Percentiles rank a stretch among this genome's conserved stretches.
These are phyloP conservation scores for Saccharomycopsis hybrid DNA, from an alignment of 1,139 yeast species.

Conservation along the genomic window DNA sequence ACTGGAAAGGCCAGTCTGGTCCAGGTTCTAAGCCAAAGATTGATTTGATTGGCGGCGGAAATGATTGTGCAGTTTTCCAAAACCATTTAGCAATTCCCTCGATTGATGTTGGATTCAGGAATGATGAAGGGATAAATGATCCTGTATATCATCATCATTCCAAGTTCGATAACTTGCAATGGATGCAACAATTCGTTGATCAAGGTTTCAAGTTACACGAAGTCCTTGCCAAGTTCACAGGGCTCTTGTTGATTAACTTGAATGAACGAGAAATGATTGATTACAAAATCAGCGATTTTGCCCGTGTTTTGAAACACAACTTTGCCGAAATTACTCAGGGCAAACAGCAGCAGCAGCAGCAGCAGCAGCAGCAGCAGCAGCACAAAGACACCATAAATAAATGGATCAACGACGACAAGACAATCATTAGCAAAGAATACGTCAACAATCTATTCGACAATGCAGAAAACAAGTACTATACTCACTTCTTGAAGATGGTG, in stretches of 20 bases:
- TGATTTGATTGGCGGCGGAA: conserved; percentile 31
- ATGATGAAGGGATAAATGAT: conserved; percentile 28
- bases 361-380: no score
- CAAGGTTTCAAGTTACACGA: conserved; percentile 48
- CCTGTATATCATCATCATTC: conserved; percentile 55
- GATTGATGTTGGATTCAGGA: conserved; percentile 34
- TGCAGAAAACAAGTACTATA: background rate
- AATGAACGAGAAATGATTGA: conserved; percentile 49
- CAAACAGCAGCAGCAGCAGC: background rate
- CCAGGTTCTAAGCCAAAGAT: conserved; percentile 7
- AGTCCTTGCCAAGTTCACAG: conserved; percentile 51
- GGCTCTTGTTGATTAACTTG: conserved; percentile 46
- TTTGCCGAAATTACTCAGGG: background rate
- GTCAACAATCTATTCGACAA: background rate
- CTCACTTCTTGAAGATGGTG: background rate
- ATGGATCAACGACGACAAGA: background rate
- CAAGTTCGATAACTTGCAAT: conserved; percentile 48
- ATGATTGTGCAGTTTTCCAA: conserved; percentile 38
- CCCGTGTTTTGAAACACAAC: background rate
- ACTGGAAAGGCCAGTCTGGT: conserved; percentile 27
- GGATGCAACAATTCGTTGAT: conserved; percentile 53
- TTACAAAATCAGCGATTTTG: conserved; percentile 27
- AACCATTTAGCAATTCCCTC: conserved; percentile 46
- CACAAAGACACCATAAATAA: background rate
- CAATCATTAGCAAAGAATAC: background rate